Conservation (phyloP, 257 asterid species). For the Phtheirospermum japonicum region DNA sequence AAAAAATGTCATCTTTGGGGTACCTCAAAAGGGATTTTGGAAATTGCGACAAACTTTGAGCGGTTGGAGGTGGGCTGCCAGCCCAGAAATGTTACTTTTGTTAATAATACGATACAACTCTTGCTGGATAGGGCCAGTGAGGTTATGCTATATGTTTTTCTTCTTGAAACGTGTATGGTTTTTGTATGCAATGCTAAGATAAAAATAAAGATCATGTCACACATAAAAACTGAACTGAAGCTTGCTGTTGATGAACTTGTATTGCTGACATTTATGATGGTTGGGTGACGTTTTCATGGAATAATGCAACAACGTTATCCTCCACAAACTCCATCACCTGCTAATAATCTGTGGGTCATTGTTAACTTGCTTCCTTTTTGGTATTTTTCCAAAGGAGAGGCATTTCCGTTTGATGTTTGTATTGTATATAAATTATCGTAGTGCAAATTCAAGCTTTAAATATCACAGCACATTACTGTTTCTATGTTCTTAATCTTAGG, state of each 20-base stretch:
- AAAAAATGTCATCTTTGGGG: no score
- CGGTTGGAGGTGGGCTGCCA: no score
- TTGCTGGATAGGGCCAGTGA: not conserved
- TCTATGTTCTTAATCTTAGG: no score
- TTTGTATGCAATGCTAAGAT: not conserved
- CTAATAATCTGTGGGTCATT: slow-evolving; percentile 2
- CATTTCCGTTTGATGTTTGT: no score
- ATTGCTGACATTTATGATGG: slow-evolving; percentile 9
- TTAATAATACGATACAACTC: not conserved
- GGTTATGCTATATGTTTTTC: not conserved
- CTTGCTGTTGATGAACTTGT: slow-evolving; percentile 18
- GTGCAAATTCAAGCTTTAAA: no score
- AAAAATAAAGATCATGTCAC: not conserved
- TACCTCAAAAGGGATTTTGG: no score
- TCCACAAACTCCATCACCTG: not conserved
- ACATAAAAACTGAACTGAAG: not conserved
- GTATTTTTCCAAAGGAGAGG: no score
- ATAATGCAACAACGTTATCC: not conserved
- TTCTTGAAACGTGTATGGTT: slow-evolving; percentile 3
- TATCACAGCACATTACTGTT: no score
- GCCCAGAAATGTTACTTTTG: not conserved
- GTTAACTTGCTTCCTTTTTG: no score
- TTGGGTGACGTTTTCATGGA: no score
- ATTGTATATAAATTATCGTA: no score
- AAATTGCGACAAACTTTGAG: no score